Conservation (phyloP, 352 stramenopile genomes). For the Aphanomyces stellatus region DNA sequence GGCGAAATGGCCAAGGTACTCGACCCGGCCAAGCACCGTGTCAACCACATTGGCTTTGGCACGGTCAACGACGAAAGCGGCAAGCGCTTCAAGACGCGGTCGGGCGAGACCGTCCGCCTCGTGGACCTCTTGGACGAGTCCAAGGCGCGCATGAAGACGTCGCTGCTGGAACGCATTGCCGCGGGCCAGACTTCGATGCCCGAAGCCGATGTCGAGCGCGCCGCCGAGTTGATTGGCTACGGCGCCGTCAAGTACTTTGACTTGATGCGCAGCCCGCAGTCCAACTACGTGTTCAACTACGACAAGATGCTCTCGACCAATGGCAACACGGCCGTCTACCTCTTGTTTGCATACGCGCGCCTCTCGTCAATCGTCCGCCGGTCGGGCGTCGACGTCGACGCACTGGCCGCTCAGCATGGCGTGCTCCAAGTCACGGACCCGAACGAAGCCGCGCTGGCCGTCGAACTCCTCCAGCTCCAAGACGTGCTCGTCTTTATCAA, state of each 20-base stretch:
- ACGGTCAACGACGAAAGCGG: slow-evolving; percentile 82
- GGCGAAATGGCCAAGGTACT: slow-evolving; percentile 67
- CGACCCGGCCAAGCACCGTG: slow-evolving; percentile 71
- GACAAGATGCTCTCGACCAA: slow-evolving; percentile 99
- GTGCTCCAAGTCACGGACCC: slow-evolving; percentile 61
- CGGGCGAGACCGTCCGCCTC: slow-evolving; percentile 95
- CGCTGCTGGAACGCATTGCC: slow-evolving; percentile 87
- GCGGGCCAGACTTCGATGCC: slow-evolving; percentile 83
- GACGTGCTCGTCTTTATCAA: slow-evolving; percentile 93
- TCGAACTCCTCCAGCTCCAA: slow-evolving; percentile 94
- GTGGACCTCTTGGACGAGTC: slow-evolving; percentile 99
- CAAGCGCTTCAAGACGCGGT: slow-evolving; percentile 97
- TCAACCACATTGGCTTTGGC: slow-evolving; percentile 78
- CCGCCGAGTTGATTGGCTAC: slow-evolving; percentile 96
- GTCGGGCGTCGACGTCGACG: slow-evolving; percentile 78
- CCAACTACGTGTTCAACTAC: slow-evolving; percentile 99
- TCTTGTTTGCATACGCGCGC: slow-evolving; percentile 98
- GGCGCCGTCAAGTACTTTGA: slow-evolving; percentile 99
- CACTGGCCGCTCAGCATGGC: slow-evolving; percentile 43
- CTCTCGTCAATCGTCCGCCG: slow-evolving; percentile 96
- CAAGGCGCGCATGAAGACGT: slow-evolving; percentile 91
- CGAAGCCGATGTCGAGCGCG: slow-evolving; percentile 87
- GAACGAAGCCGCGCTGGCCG: slow-evolving; percentile 86
- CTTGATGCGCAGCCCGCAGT: slow-evolving; percentile 94
- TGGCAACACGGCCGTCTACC: slow-evolving; percentile 99